phyloP scores from a whole-genome alignment of 2,329 filamentous ascomycete species.

The Phyllachora maydis region DNA sequence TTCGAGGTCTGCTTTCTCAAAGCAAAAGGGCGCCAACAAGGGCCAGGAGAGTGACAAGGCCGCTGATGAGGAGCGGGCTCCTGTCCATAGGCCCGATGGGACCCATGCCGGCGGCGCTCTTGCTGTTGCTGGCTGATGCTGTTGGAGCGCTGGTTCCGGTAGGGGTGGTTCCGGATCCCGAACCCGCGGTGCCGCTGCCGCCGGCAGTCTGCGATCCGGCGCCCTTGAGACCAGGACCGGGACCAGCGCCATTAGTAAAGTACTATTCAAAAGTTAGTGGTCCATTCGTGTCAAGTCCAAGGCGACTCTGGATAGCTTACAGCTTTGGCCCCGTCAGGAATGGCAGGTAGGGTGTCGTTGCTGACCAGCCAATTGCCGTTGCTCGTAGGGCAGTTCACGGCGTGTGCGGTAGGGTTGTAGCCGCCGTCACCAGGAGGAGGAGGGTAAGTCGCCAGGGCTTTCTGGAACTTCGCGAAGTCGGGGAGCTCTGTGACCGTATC shows the following conservation, averaged over 20 bases:
- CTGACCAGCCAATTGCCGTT: constrained; percentile 29
- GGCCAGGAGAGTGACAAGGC: constrained; percentile 13
- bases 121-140: constrained; percentile 15
- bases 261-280: constrained; percentile 12
- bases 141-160: no score
- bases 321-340: constrained; percentile 24
- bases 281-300: not conserved
- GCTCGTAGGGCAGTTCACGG: constrained; percentile 25
- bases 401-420: constrained; percentile 22
- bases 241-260: constrained; percentile 30
- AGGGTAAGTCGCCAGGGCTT: constrained; percentile 24
- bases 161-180: constrained; percentile 15
- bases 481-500: constrained; percentile 29
- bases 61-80: constrained; percentile 14
- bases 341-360: constrained; percentile 25
- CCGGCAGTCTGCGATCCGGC: constrained; percentile 30
- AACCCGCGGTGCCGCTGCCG: constrained; percentile 20
- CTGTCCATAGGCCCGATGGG: constrained; percentile 14
- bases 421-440: constrained; percentile 29
- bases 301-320: constrained; percentile 6
- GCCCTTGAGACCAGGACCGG: constrained; percentile 29
- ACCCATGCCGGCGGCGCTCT: constrained; percentile 11
- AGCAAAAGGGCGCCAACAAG: constrained; percentile 18
- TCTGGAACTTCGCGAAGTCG: constrained; percentile 39
- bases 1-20: constrained; percentile 11